phyloP scores from a whole-genome alignment of 257 asterid genomes.

The Fraxinus cuspidata region DNA sequence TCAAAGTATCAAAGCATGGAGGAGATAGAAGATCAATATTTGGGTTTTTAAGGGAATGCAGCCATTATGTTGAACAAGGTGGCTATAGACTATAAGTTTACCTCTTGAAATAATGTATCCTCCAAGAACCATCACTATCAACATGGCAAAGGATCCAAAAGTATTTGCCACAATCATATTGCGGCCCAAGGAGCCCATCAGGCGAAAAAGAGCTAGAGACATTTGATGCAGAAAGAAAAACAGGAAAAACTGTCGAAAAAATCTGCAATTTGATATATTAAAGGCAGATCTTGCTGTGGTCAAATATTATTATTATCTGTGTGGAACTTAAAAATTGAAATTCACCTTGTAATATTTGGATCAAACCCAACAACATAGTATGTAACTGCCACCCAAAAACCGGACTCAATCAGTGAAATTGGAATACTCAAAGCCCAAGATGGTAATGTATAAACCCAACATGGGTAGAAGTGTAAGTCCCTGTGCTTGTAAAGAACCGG shows the following conservation, averaged over 20 bases:
- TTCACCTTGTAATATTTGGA: slow-evolving; percentile 81
- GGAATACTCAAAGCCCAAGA: slow-evolving; percentile 91
- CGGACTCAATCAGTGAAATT: slow-evolving; percentile 79
- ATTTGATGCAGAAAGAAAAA: slow-evolving; percentile 89
- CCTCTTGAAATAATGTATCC: slow-evolving; percentile 97
- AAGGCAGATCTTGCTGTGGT: slow-evolving; percentile 18
- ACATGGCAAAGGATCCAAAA: slow-evolving; percentile 95
- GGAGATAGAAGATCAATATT: slow-evolving; percentile 16
- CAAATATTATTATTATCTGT: slow-evolving; percentile 11
- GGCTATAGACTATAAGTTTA: slow-evolving; percentile 26
- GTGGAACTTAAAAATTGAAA: slow-evolving; percentile 16
- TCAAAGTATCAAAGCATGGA: slow-evolving; percentile 20
- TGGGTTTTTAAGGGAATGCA: slow-evolving; percentile 6
- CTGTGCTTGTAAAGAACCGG: slow-evolving; percentile 93
- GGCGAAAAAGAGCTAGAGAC: slow-evolving; percentile 84
- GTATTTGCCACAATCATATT: slow-evolving; percentile 96
- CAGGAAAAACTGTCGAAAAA: slow-evolving; percentile 73
- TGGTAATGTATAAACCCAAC: slow-evolving; percentile 94
- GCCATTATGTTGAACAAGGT: slow-evolving; percentile 8
- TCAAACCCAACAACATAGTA: slow-evolving; percentile 89
- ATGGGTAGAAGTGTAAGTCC: slow-evolving; percentile 85
- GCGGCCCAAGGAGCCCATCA: slow-evolving; percentile 92
- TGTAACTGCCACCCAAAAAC: slow-evolving; percentile 89
- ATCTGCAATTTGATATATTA: slow-evolving; percentile 51
- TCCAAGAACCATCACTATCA: slow-evolving; percentile 91